Evolutionary conservation across 148 eudicot species (phyloP).

Genomic region (Fallopia convolvulus): DNA sequence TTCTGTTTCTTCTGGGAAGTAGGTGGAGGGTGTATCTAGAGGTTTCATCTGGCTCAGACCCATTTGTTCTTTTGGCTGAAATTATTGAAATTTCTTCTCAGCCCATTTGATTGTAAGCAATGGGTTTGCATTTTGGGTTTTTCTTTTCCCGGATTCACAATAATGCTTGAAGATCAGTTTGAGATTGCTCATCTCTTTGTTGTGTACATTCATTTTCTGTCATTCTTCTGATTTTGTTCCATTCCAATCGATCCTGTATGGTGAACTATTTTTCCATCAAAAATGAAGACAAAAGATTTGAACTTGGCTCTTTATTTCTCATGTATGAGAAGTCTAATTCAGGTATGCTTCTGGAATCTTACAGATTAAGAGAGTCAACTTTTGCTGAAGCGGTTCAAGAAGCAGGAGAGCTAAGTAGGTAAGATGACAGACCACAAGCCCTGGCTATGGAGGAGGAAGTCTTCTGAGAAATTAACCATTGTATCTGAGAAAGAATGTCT

Average conservation of each 20-base stretch:
- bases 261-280: neutral
- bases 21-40: neutral
- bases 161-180: neutral
- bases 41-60: neutral
- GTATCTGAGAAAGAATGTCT: conserved; percentile 37
- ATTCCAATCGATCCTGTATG: neutral
- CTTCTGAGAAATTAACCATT: conserved; percentile 42
- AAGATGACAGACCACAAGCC: conserved; percentile 54
- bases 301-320: neutral
- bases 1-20: neutral
- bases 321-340: neutral
- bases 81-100: neutral
- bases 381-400: neutral
- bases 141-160: neutral
- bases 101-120: neutral
- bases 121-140: neutral
- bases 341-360: neutral
- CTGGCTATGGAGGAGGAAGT: conserved; percentile 80
- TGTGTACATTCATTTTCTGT: neutral
- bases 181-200: neutral
- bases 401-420: neutral
- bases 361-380: neutral
- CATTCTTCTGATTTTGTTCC: neutral
- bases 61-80: neutral
- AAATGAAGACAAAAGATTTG: neutral